Evolutionary conservation across 768 basidiomycete genomes (phyloP), one percentile per base, ranked within the genome.

Genomic region (Mycena kentingensis): DNA sequence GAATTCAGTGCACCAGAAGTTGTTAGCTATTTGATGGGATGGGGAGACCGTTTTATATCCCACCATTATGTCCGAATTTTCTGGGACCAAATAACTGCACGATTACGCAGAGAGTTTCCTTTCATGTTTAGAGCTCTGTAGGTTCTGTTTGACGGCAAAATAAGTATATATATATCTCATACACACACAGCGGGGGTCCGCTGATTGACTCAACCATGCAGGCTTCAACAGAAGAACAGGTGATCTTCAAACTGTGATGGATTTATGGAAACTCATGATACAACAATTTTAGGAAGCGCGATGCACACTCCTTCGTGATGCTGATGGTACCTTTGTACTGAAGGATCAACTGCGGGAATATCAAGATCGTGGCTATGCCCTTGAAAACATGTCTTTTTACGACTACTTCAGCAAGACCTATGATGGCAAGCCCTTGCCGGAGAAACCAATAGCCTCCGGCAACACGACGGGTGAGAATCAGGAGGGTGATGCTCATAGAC

Each of bases 1-100:
- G 77, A 79, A 50, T 64, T 76, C 13, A 67, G 70, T 15, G 73
- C 64, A 0, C 70, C 70, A 0, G 71, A 73, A 52, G 66, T 75
- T 1, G 64, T 76, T 0, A 64, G 62, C 10, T 73, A 76, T 41
- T 37, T 79, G 0, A 77, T 75, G 73, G 75, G 73, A 2, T 77
- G 72, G 73, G 71, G 70, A 0, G 76, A 78, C 43, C 38, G 54
- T 0, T 74, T 62, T 24, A 46, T 60, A 15, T 78, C 74, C 0
- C 77, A 78, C 47, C 32, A 57, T 15, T 79, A 70, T 48, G 60
- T 59, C 0, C 45, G 61, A 0, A 66, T 79, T 0, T 73, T 70
- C 36, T 75, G 70, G 73, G 60, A 67, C 13, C 27, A 29, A 3
- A 54, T 58, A 8, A 36, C 53, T 5, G 5, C 5, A 13, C 55